phyloP scores from a whole-genome alignment of 1,284 basidiomycete genomes.

The Ustilago nuda region DNA sequence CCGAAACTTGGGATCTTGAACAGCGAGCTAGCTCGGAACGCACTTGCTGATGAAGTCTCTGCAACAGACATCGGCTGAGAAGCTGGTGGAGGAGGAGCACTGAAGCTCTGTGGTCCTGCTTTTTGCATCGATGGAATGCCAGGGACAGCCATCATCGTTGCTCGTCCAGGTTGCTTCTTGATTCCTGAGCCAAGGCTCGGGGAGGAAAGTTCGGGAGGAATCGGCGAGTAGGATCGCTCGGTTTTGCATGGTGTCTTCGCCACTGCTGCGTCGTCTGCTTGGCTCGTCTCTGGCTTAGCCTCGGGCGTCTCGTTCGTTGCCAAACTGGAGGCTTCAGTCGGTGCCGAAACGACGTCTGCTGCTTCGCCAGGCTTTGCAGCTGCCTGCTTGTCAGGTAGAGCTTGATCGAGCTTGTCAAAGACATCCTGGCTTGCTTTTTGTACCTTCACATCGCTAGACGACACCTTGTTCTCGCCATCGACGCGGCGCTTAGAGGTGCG shows the following conservation, averaged over 20 bases:
- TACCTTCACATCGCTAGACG: neutral
- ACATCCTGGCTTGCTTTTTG: constrained; percentile 1
- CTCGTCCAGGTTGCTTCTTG: constrained; percentile 56
- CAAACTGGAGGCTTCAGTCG: neutral
- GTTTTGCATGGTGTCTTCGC: constrained; percentile 10
- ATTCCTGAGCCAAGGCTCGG: constrained; percentile 36
- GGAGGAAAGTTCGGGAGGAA: constrained; percentile 13
- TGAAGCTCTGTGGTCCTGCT: constrained; percentile 56
- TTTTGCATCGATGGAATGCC: constrained; percentile 61
- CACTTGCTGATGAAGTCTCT: constrained; percentile 29
- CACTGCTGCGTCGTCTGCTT: neutral
- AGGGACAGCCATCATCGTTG: constrained; percentile 63
- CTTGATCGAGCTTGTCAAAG: neutral
- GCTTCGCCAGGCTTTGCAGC: neutral
- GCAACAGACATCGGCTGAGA: constrained; percentile 11
- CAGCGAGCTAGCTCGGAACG: constrained; percentile 33
- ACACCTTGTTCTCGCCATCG: neutral
- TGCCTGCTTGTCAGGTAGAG: neutral
- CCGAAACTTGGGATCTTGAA: constrained; percentile 50
- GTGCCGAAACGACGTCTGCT: neutral
- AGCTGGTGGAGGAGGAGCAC: constrained; percentile 37
- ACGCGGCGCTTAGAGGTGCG: constrained; percentile 19
- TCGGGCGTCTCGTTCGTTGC: neutral
- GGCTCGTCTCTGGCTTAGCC: neutral
- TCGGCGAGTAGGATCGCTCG: constrained; percentile 11